These are phyloP conservation scores for Santalum album DNA, from an alignment of 164 flowering plant species.

Conservation along the genomic window DNA sequence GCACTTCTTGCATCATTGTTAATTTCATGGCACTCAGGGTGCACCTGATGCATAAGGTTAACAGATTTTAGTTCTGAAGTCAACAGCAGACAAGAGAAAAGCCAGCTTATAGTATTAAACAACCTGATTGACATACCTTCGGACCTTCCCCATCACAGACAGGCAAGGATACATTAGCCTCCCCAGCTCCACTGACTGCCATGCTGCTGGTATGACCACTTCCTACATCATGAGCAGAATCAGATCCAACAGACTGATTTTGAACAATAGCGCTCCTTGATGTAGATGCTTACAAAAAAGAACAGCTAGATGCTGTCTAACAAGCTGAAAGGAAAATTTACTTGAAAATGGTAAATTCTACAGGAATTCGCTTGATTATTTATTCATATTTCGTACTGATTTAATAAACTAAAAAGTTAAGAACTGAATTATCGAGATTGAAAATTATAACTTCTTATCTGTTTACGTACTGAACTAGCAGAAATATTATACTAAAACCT, in stretches of 20 bases:
- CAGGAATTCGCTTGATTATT: no score
- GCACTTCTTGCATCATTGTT: slow-evolving; percentile 5
- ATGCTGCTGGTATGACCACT: no score
- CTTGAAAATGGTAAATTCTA: no score
- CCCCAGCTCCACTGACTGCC: slow-evolving; percentile 9
- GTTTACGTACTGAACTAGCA: no score
- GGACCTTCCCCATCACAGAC: slow-evolving; percentile 10
- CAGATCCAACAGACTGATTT: slow-evolving; percentile 17
- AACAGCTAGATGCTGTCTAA: no score
- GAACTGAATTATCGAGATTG: no score
- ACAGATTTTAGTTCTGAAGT: background rate
- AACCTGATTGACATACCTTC: slow-evolving; percentile 18
- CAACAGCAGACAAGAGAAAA: background rate
- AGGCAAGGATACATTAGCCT: no score
- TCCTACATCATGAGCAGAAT: slow-evolving; percentile 9
- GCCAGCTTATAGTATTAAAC: background rate
- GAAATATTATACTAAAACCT: no score
- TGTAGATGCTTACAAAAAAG: slow-evolving; percentile 15
- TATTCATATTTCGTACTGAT: no score
- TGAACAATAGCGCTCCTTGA: slow-evolving; percentile 20
- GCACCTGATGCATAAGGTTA: slow-evolving; percentile 12
- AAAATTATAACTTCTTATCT: no score
- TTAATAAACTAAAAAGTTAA: no score
- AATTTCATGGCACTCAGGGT: slow-evolving; percentile 9
- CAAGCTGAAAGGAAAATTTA: no score